Evolutionary conservation across 176 grass and related monocot genomes (phyloP).

Genomic region (Cenchrus fungigraminus): DNA sequence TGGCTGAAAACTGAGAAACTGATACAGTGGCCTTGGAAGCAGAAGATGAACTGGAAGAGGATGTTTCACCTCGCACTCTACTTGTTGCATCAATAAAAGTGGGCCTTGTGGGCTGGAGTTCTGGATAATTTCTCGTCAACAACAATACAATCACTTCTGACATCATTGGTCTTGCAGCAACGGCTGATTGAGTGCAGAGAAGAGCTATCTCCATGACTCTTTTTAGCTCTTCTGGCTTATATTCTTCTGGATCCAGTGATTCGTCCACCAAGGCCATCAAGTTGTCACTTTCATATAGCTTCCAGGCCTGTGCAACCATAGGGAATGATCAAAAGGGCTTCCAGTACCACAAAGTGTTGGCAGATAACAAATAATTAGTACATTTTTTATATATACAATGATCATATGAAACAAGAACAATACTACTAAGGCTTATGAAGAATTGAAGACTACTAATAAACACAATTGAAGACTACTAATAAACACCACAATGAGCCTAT

Average conservation of each 20-base stretch:
- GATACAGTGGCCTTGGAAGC: constrained; percentile 68
- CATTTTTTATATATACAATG: neutral
- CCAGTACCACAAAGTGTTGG: neutral
- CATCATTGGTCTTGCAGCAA: constrained; percentile 75
- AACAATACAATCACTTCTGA: constrained; percentile 71
- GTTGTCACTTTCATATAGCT: constrained; percentile 61
- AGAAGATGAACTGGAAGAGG: constrained; percentile 65
- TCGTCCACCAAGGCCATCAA: constrained; percentile 64
- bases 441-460: neutral
- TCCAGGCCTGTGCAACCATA: constrained; percentile 64
- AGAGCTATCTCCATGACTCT: constrained; percentile 71
- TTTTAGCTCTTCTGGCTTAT: constrained; percentile 57
- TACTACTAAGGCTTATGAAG: neutral
- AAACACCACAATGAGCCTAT: constrained; percentile 18
- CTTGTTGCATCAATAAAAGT: constrained; percentile 70
- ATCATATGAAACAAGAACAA: constrained; percentile 15
- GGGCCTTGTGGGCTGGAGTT: constrained; percentile 62
- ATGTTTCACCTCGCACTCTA: constrained; percentile 56
- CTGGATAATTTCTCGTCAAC: constrained; percentile 48
- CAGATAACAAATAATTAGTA: constrained; percentile 30
- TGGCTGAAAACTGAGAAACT: constrained; percentile 53
- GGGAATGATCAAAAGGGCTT: constrained; percentile 22
- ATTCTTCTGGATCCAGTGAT: constrained; percentile 64
- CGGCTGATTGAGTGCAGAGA: constrained; percentile 78
- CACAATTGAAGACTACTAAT: neutral